Evolutionary conservation across 257 asterid species (phyloP).

Genomic region (Jacaranda copaia): DNA sequence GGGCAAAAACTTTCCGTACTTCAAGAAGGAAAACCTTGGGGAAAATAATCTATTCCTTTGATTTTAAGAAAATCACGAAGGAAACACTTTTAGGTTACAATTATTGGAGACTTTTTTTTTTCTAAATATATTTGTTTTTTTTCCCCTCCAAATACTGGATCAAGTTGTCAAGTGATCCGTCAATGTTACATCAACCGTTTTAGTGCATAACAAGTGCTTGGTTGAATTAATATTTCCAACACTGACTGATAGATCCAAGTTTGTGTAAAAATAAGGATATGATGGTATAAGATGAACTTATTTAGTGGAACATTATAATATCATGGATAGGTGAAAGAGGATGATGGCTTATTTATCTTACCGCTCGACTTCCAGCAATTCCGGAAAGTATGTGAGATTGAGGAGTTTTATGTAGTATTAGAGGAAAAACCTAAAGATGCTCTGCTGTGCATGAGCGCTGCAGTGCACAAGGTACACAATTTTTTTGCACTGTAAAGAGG

Average conservation of each 20-base stretch:
- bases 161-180: not conserved
- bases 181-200: not conserved
- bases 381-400: constrained; percentile 58
- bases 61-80: not conserved
- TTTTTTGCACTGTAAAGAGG: constrained; percentile 2
- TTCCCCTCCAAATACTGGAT: not conserved
- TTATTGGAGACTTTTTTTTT: not conserved
- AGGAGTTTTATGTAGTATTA: constrained; percentile 59
- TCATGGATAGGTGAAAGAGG: constrained; percentile 73
- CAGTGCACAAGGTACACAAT: constrained; percentile 75
- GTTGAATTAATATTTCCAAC: not conserved
- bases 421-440: constrained; percentile 83
- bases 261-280: not conserved
- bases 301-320: constrained; percentile 19
- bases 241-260: not conserved
- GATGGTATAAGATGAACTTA: constrained; percentile 4
- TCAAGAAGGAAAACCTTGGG: not conserved
- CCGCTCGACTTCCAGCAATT: constrained; percentile 86
- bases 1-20: too few relatives aligned
- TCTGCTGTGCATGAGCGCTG: constrained; percentile 83
- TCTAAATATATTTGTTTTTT: not conserved
- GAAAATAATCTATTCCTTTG: not conserved
- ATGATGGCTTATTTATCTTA: constrained; percentile 59
- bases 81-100: not conserved
- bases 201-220: constrained; percentile 24